These are phyloP conservation scores for Hemisphaericaspora xylofermentans DNA, from an alignment of 1,139 yeast species.

Conservation along the genomic window DNA sequence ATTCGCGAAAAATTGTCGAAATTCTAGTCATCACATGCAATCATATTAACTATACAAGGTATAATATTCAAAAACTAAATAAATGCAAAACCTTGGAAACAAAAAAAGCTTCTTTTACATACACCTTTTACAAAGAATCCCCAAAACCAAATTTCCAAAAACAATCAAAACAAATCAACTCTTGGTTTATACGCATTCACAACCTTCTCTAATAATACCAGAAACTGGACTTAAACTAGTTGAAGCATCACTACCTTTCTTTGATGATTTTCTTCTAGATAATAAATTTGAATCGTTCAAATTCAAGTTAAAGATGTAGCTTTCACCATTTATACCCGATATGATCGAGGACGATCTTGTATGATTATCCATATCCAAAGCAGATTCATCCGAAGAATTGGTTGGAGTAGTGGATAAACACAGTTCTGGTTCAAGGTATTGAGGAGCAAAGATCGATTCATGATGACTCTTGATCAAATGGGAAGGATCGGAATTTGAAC, in stretches of 20 bases:
- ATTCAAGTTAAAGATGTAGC: conserved; percentile 42
- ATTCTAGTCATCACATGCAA: background rate
- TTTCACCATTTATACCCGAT: conserved; percentile 38
- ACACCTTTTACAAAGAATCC: background rate
- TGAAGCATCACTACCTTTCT: conserved; percentile 2
- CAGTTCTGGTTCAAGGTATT: conserved; percentile 17
- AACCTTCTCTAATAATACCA: conserved; percentile 1
- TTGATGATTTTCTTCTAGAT: conserved; percentile 34
- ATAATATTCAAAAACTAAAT: background rate
- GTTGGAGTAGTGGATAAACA: conserved; percentile 15
- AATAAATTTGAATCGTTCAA: conserved; percentile 44
- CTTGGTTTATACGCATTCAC: conserved; percentile 2
- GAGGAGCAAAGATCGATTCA: conserved; percentile 4
- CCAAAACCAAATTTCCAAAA: background rate
- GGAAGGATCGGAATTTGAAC: background rate
- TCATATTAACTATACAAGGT: background rate
- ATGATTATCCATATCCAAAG: conserved; percentile 26
- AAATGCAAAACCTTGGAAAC: background rate
- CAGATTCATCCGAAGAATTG: conserved; percentile 14
- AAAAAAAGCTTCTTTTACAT: background rate
- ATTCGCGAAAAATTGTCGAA: background rate
- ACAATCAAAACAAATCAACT: background rate
- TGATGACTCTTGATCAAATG: conserved; percentile 1
- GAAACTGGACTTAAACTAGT: background rate
- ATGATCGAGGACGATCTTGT: conserved; percentile 47